Percentiles rank a stretch among this genome's conserved stretches.
Conservation (phyloP, 805 yeast species). For the Diddensiella caesifluorescens region DNA sequence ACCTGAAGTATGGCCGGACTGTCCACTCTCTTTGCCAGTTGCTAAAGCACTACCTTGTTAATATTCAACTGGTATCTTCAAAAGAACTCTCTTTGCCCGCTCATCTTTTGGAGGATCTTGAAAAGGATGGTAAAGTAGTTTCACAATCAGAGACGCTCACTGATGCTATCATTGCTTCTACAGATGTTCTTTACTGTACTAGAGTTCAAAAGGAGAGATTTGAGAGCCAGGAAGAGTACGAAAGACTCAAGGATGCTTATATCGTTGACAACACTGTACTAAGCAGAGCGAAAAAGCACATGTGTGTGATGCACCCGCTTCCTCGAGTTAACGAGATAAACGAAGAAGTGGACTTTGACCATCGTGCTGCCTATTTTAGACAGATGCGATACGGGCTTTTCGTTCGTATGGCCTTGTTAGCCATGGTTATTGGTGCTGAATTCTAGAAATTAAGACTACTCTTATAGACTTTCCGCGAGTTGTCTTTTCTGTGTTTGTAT, state of each 20-base stretch:
- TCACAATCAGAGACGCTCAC: constrained; percentile 73
- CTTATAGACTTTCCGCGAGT: background rate
- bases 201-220: constrained; percentile 98
- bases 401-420: constrained; percentile 97
- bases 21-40: constrained; percentile 93
- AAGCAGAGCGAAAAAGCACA: constrained; percentile 91
- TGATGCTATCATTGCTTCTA: constrained; percentile 75
- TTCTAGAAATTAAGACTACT: constrained; percentile 36
- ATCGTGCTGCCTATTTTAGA: constrained; percentile 98
- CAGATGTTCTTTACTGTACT: constrained; percentile 96
- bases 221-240: constrained; percentile 65
- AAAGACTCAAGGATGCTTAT: constrained; percentile 84
- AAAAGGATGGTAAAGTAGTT: constrained; percentile 60
- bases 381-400: constrained; percentile 98
- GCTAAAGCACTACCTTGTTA: constrained; percentile 86
- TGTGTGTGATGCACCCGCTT: constrained; percentile 98
- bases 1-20: constrained; percentile 95
- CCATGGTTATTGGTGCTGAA: constrained; percentile 96
- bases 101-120: constrained; percentile 61
- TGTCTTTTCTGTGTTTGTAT: constrained; percentile 4
- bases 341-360: constrained; percentile 98
- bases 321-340: constrained; percentile 96
- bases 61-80: constrained; percentile 89
- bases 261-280: constrained; percentile 88
- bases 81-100: constrained; percentile 80